A percentile compares a stretch with the other conserved stretches of the same genome.
Evolutionary conservation across 2,329 filamentous ascomycete species (phyloP).

Genomic region (Botrytis elliptica): DNA sequence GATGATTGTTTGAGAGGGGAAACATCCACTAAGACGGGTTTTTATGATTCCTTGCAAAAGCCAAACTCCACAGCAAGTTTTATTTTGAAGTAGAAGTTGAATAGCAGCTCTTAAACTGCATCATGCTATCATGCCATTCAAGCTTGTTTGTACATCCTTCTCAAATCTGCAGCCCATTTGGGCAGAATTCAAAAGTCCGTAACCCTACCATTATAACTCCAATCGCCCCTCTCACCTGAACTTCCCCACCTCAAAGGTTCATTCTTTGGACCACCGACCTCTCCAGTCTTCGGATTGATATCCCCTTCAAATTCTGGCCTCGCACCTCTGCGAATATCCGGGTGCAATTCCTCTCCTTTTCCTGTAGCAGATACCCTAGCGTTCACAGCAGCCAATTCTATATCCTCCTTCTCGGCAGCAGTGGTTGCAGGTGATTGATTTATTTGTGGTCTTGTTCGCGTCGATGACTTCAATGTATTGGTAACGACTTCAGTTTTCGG

Average conservation of each 20-base stretch:
- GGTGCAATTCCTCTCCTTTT: constrained; percentile 64
- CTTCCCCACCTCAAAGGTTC: constrained; percentile 88
- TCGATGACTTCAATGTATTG: constrained; percentile 33
- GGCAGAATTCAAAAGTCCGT: constrained; percentile 71
- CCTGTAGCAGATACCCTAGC: constrained; percentile 52
- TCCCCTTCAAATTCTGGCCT: constrained; percentile 93
- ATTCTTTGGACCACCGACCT: constrained; percentile 96
- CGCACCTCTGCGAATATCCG: constrained; percentile 71
- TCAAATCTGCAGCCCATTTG: background rate
- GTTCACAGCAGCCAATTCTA: constrained; percentile 37
- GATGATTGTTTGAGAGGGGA: background rate
- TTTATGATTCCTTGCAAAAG: background rate
- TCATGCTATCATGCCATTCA: background rate
- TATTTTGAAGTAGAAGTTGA: background rate
- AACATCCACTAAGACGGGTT: background rate
- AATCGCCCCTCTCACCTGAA: constrained; percentile 61
- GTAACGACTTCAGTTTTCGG: constrained; percentile 40
- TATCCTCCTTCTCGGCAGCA: constrained; percentile 28
- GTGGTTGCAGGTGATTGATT: constrained; percentile 48
- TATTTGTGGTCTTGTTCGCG: constrained; percentile 42
- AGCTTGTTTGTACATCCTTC: background rate
- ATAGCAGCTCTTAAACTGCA: background rate
- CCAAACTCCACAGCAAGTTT: background rate
- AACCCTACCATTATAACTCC: constrained; percentile 93
- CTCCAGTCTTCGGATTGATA: constrained; percentile 86